Conservation (phyloP, 257 asterid species). For the Solanum boliviense region DNA sequence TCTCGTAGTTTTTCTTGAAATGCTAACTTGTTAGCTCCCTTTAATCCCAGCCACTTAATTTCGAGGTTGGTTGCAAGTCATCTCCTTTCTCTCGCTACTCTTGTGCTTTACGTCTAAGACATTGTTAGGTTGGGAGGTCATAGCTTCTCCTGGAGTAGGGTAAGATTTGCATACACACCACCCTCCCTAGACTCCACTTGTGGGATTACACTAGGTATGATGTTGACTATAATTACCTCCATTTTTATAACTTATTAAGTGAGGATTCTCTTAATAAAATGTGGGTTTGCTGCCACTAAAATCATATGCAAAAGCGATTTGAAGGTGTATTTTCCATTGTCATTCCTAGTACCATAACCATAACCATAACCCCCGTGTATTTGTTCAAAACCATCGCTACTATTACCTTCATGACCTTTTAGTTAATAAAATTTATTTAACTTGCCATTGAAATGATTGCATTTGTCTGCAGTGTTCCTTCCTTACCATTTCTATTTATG, state of each 20-base stretch:
- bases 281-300: neutral
- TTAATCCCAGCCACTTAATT: neutral
- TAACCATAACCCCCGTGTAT: neutral
- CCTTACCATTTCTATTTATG: neutral
- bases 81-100: neutral
- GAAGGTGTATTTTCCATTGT: neutral
- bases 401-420: neutral
- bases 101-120: neutral
- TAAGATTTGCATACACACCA: neutral
- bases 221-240: neutral
- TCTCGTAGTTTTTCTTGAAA: neutral
- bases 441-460: neutral
- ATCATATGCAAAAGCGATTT: neutral
- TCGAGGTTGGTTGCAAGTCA: neutral
- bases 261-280: neutral
- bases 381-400: neutral
- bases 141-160: neutral
- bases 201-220: neutral
- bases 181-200: neutral
- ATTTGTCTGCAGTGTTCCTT: neutral
- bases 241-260: too few relatives aligned
- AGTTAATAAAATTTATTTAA: neutral
- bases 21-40: neutral
- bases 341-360: neutral
- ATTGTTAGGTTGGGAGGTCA: neutral